These are phyloP conservation scores for Penicillium parvum DNA, from an alignment of 495 filamentous ascomycete genomes.

Conservation along the genomic window DNA sequence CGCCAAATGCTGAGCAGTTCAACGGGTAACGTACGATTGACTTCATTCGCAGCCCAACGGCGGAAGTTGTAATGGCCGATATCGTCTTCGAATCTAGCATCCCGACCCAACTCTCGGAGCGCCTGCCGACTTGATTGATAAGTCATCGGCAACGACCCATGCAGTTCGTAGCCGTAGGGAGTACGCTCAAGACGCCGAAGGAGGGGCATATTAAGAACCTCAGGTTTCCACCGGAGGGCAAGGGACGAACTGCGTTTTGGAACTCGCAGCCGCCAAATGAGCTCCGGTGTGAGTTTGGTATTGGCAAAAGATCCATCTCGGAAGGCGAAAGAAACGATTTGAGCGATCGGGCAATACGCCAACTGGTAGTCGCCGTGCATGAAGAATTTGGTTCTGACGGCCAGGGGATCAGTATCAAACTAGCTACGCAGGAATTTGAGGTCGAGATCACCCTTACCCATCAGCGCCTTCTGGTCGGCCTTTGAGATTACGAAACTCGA, in stretches of 20 bases:
- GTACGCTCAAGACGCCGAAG: slow-evolving; percentile 21
- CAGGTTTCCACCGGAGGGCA: slow-evolving; percentile 20
- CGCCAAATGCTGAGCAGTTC: too few relatives aligned
- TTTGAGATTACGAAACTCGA: slow-evolving; percentile 30
- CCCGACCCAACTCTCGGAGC: slow-evolving; percentile 16
- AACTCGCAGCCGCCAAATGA: slow-evolving; percentile 27
- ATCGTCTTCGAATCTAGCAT: slow-evolving; percentile 28
- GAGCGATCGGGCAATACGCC: slow-evolving; percentile 26
- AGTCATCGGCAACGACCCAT: slow-evolving; percentile 20
- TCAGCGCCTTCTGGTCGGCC: slow-evolving; percentile 12
- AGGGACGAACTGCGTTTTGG: slow-evolving; percentile 20
- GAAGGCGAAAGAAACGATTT: slow-evolving; percentile 30
- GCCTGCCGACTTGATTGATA: slow-evolving; percentile 17
- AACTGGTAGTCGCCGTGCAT: slow-evolving; percentile 31
- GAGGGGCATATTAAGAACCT: slow-evolving; percentile 24
- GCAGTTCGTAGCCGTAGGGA: slow-evolving; percentile 21
- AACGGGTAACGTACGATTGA: slow-evolving; percentile 22
- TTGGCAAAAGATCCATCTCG: slow-evolving; percentile 26
- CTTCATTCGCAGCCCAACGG: slow-evolving; percentile 29
- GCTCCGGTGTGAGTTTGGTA: slow-evolving; percentile 23
- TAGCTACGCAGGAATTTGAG: background rate
- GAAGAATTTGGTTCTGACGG: slow-evolving; percentile 5
- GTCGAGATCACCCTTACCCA: background rate
- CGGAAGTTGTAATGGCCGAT: slow-evolving; percentile 32
- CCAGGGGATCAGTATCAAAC: slow-evolving; percentile 7